Evolutionary conservation across 208 protist species (phyloP).

Genomic region (Leishmania martiniquensis): DNA sequence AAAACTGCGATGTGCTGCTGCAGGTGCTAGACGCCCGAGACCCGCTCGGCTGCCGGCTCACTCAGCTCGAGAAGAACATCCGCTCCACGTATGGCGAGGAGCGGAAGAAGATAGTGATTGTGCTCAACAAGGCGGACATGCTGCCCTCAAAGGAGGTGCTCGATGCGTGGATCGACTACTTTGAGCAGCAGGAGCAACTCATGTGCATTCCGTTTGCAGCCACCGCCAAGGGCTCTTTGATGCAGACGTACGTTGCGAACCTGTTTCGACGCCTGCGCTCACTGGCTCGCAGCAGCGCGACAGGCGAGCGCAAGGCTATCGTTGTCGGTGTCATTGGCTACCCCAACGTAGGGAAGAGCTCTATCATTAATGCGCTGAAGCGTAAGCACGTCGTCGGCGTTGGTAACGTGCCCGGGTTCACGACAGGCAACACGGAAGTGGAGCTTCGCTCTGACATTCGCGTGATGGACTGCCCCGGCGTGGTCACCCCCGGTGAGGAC

Average conservation of each 20-base stretch:
- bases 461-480: slow-evolving; percentile 97
- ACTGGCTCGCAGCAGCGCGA: slow-evolving; percentile 78
- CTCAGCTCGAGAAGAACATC: slow-evolving; percentile 93
- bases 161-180: slow-evolving; percentile 86
- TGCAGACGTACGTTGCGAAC: slow-evolving; percentile 68
- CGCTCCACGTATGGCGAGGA: slow-evolving; percentile 88
- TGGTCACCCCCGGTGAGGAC: slow-evolving; percentile 91
- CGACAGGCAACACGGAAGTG: slow-evolving; percentile 95
- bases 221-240: slow-evolving; percentile 70
- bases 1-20: slow-evolving; percentile 96
- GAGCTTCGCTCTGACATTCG: slow-evolving; percentile 96
- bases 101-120: slow-evolving; percentile 93
- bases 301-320: slow-evolving; percentile 87
- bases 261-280: slow-evolving; percentile 94
- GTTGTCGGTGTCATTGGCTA: slow-evolving; percentile 98
- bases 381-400: slow-evolving; percentile 90
- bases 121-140: slow-evolving; percentile 98
- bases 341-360: slow-evolving; percentile 98
- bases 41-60: slow-evolving; percentile 96
- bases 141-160: slow-evolving; percentile 94
- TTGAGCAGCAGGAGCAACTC: slow-evolving; percentile 80
- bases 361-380: slow-evolving; percentile 98
- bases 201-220: slow-evolving; percentile 88
- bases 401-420: slow-evolving; percentile 95
- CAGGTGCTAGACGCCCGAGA: slow-evolving; percentile 98